A percentile compares a stretch with the other conserved stretches of the same genome.
phyloP scores from a whole-genome alignment of 768 basidiomycete genomes.

The Lepiota venenata region DNA sequence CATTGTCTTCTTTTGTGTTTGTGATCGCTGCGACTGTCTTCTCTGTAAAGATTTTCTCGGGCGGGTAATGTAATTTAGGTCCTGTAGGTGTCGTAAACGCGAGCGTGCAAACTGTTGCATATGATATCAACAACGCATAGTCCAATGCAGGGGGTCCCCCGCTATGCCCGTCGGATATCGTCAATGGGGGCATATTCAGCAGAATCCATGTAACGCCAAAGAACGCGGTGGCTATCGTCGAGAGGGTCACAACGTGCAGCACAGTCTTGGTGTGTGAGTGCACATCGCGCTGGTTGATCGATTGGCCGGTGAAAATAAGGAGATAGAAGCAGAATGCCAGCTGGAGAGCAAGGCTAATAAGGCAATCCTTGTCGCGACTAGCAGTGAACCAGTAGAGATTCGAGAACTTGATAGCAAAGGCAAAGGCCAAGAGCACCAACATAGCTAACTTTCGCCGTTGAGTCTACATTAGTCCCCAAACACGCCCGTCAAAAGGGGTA shows the following conservation, averaged over 20 bases:
- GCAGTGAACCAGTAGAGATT: conserved; percentile 53
- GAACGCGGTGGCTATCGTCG: conserved; percentile 43
- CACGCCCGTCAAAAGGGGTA: neutral
- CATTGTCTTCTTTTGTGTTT: conserved; percentile 68
- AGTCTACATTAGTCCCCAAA: conserved; percentile 36
- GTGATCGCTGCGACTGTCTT: conserved; percentile 60
- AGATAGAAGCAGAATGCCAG: conserved; percentile 57
- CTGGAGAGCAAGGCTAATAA: conserved; percentile 41
- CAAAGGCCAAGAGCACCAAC: conserved; percentile 38
- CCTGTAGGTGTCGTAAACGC: conserved; percentile 62
- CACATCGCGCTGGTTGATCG: conserved; percentile 43
- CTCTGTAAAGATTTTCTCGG: conserved; percentile 70
- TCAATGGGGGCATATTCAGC: conserved; percentile 40
- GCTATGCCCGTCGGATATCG: conserved; percentile 14
- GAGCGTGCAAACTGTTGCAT: conserved; percentile 36
- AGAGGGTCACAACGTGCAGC: conserved; percentile 58
- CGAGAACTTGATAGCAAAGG: conserved; percentile 49
- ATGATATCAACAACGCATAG: conserved; percentile 50
- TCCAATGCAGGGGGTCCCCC: conserved; percentile 37
- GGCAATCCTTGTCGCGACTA: conserved; percentile 24
- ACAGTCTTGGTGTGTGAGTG: conserved; percentile 46
- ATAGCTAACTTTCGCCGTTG: conserved; percentile 54
- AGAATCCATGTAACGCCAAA: conserved; percentile 52
- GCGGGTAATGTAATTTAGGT: conserved; percentile 71
- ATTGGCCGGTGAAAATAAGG: conserved; percentile 45